Evolutionary conservation across 2,329 filamentous ascomycete genomes (phyloP), one percentile per base, ranked within the genome.

Genomic region (Penicillium sp.): DNA sequence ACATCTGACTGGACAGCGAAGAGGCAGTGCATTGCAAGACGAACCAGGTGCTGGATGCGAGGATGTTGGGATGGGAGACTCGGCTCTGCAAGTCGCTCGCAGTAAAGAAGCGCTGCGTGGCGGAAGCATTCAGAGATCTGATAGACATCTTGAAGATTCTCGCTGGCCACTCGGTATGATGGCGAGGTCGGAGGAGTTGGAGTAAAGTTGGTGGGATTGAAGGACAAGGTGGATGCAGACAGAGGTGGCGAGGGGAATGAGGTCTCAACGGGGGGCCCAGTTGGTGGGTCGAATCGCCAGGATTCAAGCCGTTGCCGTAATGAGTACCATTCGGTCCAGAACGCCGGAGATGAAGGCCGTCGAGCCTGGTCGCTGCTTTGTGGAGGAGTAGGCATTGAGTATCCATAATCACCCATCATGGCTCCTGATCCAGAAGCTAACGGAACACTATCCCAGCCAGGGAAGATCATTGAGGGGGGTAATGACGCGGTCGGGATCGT

Each of bases 101-200:
- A 92, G 76, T 96, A 96, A 10, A 96, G 81, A 31, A 96, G 80
- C 0, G 91, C 92, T 0, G 91, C 86, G 70, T 94, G 91, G 16
- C 92, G 88, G 79, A 96, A 96, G 10, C 88, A 88, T 70, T 96
- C 90, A 18, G 89, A 95, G 46, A 96, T 87, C 64, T 91, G 89
- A 31, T 85, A 81, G 10, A 96, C 79, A 58, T 95, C 90, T 21
- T 85, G 79, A 1, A 88, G 74, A 68, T 94, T 88, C 7, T 80
- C 79, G 9, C 81, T 75, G 0, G 81, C 81, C 1, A 75, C 67
- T 34, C 64, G 56, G 12, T 62, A 65, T 28, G 62, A 56, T 6
- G 60, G 52, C 15, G 67, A 59, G 24, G 63, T 60, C 31, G 63
- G 65, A 5, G 58, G 65, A 24, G 69, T 62, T 41, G 65, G 66